phyloP scores from a whole-genome alignment of 2,329 filamentous ascomycete genomes.

The Teratosphaeria zuluensis region DNA sequence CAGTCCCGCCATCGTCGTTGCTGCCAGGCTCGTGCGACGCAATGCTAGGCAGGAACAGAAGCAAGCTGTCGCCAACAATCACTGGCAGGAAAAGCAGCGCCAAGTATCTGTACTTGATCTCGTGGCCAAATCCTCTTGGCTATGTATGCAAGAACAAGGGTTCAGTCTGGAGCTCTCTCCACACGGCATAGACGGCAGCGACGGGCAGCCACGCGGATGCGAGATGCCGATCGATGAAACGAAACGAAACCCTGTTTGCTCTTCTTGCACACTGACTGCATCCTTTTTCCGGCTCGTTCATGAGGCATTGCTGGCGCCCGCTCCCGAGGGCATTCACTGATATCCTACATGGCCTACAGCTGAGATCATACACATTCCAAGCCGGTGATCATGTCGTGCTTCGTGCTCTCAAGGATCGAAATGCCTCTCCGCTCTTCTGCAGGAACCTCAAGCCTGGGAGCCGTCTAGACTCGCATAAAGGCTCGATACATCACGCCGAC shows the following conservation, averaged over 20 bases:
- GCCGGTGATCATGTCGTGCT: slow-evolving; percentile 30
- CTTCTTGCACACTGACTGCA: neutral
- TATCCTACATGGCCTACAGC: neutral
- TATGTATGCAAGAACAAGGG: neutral
- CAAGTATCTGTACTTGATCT: neutral
- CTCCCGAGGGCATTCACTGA: neutral
- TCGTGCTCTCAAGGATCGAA: slow-evolving; percentile 28
- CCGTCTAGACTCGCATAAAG: slow-evolving; percentile 35
- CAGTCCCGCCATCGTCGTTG: neutral
- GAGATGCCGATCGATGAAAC: neutral
- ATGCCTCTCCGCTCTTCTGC: slow-evolving; percentile 29
- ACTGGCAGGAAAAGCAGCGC: neutral
- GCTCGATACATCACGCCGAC: slow-evolving; percentile 40
- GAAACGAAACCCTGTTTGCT: neutral
- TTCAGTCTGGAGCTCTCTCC: neutral
- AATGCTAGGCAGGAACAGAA: neutral
- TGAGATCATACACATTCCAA: slow-evolving; percentile 9
- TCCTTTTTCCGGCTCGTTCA: neutral
- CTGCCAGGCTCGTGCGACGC: neutral
- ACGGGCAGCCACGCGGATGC: neutral
- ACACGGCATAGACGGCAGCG: too few relatives aligned
- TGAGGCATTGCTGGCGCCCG: neutral
- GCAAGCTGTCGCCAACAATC: neutral
- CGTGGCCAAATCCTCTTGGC: neutral
- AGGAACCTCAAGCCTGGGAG: slow-evolving; percentile 27